Base-by-base conservation (phyloP, 208 protist species). In the Acanthamoeba royreba region DNA sequence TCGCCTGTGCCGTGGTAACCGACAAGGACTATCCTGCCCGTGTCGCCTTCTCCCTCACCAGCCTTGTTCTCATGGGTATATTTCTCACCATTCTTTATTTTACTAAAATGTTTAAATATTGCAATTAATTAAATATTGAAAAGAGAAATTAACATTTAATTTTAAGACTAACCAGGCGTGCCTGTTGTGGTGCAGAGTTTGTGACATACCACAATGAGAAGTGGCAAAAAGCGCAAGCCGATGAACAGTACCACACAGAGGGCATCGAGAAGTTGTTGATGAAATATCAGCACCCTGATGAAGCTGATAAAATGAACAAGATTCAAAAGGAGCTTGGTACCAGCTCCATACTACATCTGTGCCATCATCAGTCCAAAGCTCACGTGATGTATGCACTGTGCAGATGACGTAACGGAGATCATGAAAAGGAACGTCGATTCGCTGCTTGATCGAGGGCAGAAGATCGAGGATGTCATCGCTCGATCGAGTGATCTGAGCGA, bases 351-450 rank as follows among this genome's bases (percentile, higher is more conserved):
- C 46, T 0, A 49, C 1, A 15, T 15, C 4, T 31, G 4, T 58
- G 0, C 8, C 11, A 31, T 15, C 11, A 40, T 28, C 35, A 31
- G 28, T n/a, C n/a, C n/a, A n/a, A n/a, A n/a, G n/a, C n/a, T n/a
- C n/a, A n/a, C n/a, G n/a, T n/a, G n/a, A n/a, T n/a, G n/a, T n/a
- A n/a, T n/a, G n/a, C n/a, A n/a, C n/a, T 46, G n/a, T 46, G 2
- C 79, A 88, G 79, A 94, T 11, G 93, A 88, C 8, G 69, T 94
- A 17, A 77, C 94, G 69, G 69, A 69, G 4, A 89, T 94, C 46
- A 53, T 93, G 89, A 43, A 92, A n/a, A 5, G 94, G 92, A 94
- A 81, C 81, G 94, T 94, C 15, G 93, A 94, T 28, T 38, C 53
- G 31, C 42, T 94, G 42, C 69, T 94, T 3, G 35, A 47, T 28